Conservation (phyloP, 108 stramenopile species). For the Hondaea fermentalgiana region DNA sequence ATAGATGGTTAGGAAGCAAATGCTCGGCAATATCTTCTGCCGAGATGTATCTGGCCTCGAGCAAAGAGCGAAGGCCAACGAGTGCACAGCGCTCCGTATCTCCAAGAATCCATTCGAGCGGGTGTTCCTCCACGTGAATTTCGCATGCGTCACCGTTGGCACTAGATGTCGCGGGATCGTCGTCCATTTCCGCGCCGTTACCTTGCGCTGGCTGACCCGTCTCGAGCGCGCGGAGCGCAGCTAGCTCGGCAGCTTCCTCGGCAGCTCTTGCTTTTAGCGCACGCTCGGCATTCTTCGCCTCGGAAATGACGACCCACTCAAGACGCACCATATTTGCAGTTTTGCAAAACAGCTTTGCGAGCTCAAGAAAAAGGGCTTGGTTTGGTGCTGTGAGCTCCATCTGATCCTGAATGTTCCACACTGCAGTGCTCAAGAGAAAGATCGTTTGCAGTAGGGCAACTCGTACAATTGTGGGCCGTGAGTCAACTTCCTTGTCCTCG, state of each 20-base stretch:
- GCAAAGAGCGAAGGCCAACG: neutral
- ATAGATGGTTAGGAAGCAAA: neutral
- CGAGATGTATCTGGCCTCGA: neutral
- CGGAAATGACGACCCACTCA: neutral
- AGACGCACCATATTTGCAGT: neutral
- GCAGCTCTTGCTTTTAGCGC: neutral
- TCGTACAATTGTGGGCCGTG: neutral
- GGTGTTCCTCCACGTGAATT: neutral
- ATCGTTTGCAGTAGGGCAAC: neutral
- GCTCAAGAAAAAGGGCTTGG: neutral
- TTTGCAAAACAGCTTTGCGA: neutral
- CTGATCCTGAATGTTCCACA: neutral
- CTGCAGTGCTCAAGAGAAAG: neutral
- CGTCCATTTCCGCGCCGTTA: neutral
- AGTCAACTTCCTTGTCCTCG: neutral
- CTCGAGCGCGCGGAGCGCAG: neutral
- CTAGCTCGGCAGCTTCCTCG: neutral
- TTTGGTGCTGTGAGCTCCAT: neutral
- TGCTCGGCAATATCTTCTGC: neutral
- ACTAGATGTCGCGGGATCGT: neutral
- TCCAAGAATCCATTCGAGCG: neutral
- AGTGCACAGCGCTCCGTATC: neutral
- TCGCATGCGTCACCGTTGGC: neutral
- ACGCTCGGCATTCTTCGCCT: neutral
- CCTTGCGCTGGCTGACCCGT: no score